Evolutionary conservation across 345 rosid genomes (phyloP).

Genomic region (Populus pruinosa): DNA sequence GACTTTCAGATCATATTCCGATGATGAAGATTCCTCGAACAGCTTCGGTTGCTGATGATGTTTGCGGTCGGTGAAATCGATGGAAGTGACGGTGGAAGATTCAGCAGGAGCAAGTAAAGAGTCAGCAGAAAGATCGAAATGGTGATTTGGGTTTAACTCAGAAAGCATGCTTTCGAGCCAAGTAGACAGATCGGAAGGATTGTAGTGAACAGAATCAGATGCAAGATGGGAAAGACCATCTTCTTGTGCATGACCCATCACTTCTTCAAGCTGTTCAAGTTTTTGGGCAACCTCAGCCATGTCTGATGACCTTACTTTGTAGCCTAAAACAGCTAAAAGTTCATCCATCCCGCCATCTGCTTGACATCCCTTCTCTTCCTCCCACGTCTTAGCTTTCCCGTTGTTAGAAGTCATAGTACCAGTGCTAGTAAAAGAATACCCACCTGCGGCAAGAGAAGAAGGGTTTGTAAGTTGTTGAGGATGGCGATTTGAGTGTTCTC

Average conservation of each 20-base stretch:
- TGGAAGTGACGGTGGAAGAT: conserved; percentile 41
- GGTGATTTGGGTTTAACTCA: conserved; percentile 49
- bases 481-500: conserved; percentile 45
- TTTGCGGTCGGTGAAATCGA: conserved; percentile 18
- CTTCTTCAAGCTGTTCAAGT: conserved; percentile 73
- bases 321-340: conserved; percentile 64
- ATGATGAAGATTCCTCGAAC: conserved; percentile 34
- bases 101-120: conserved; percentile 38
- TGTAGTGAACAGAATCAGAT: conserved; percentile 67
- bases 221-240: conserved; percentile 58
- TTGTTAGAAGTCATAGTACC: neutral
- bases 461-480: conserved; percentile 11
- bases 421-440: neutral
- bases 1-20: conserved; percentile 64
- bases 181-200: conserved; percentile 64
- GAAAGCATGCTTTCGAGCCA: conserved; percentile 70
- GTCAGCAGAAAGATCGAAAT: conserved; percentile 24
- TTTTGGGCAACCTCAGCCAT: conserved; percentile 87
- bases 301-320: conserved; percentile 70
- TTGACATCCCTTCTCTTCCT: conserved; percentile 24
- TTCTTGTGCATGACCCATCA: conserved; percentile 54
- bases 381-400: conserved; percentile 51
- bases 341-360: conserved; percentile 64
- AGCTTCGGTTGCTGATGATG: neutral
- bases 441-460: neutral